Evolutionary conservation across 495 filamentous ascomycete species (phyloP).

Genomic region (Aspergillus carlsbadensis): DNA sequence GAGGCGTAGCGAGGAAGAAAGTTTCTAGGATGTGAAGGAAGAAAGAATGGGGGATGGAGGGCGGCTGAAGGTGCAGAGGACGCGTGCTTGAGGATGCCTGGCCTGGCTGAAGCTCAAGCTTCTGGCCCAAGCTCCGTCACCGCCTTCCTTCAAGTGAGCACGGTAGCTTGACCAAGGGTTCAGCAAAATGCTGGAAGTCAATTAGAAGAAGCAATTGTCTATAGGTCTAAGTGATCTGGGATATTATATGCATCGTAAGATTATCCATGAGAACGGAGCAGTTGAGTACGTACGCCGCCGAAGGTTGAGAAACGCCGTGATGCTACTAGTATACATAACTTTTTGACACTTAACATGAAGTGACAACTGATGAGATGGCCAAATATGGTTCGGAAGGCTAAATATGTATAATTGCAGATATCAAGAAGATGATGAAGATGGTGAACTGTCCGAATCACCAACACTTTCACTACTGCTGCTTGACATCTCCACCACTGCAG

Average conservation of each 20-base stretch:
- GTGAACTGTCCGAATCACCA: constrained; percentile 22
- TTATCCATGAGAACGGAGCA: no score
- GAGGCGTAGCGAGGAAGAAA: constrained; percentile 10
- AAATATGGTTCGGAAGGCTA: not conserved
- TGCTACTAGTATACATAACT: not conserved
- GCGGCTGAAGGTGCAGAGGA: constrained; percentile 32
- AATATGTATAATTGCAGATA: not conserved
- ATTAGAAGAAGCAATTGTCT: no score
- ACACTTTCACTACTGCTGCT: constrained; percentile 39
- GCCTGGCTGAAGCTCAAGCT: constrained; percentile 41
- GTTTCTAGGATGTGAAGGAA: constrained; percentile 15
- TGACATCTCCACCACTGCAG: constrained; percentile 43
- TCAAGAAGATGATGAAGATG: constrained; percentile 10
- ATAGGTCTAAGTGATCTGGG: no score
- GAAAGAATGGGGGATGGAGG: constrained; percentile 19
- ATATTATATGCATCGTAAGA: no score
- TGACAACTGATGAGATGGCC: not conserved
- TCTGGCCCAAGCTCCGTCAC: constrained; percentile 26
- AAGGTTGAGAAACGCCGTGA: not conserved
- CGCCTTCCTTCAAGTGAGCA: constrained; percentile 13
- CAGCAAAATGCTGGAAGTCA: no score
- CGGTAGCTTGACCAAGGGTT: no score
- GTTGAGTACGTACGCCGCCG: no score
- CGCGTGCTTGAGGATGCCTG: constrained; percentile 47
- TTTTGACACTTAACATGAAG: not conserved